A percentile compares a stretch with the other conserved stretches of the same genome.
Conservation (phyloP, 805 yeast species). For the Candida suzukii region DNA sequence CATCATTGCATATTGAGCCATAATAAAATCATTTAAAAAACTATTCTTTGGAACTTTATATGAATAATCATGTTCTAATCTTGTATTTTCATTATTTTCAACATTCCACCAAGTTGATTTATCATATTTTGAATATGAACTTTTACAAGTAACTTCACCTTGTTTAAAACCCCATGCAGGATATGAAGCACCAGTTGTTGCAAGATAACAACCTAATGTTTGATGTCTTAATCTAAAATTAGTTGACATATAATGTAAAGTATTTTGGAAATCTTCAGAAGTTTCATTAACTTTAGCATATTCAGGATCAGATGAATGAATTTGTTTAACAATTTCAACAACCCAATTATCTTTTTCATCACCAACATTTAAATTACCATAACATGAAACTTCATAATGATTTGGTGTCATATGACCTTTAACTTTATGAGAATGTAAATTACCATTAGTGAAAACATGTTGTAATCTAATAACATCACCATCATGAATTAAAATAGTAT, state of each 20-base stretch:
- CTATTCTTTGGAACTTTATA: slow-evolving; percentile 38
- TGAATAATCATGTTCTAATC: slow-evolving; percentile 28
- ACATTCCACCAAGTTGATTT: slow-evolving; percentile 77
- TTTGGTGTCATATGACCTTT: slow-evolving; percentile 53
- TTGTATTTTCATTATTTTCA: slow-evolving; percentile 56
- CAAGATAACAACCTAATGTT: slow-evolving; percentile 73
- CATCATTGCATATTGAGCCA: slow-evolving; percentile 74
- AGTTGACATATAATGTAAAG: slow-evolving; percentile 75
- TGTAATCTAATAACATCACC: slow-evolving; percentile 56
- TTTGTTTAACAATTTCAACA: slow-evolving; percentile 59
- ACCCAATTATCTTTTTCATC: slow-evolving; percentile 75
- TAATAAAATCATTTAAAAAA: slow-evolving; percentile 63
- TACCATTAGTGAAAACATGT: slow-evolving; percentile 56
- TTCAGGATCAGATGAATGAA: slow-evolving; percentile 21
- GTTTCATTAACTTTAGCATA: slow-evolving; percentile 29
- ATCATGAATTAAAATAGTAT: slow-evolving; percentile 42
- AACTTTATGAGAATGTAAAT: slow-evolving; percentile 66
- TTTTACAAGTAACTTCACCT: slow-evolving; percentile 76
- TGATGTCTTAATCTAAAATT: slow-evolving; percentile 70
- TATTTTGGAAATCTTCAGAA: slow-evolving; percentile 37
- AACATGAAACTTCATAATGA: slow-evolving; percentile 57
- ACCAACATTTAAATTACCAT: slow-evolving; percentile 59
- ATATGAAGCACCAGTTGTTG: slow-evolving; percentile 71
- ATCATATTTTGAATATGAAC: slow-evolving; percentile 41
- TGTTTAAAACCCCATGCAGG: slow-evolving; percentile 99